Evolutionary conservation across 2,329 filamentous ascomycete species (phyloP).

Genomic region (Verticillium dahliae): DNA sequence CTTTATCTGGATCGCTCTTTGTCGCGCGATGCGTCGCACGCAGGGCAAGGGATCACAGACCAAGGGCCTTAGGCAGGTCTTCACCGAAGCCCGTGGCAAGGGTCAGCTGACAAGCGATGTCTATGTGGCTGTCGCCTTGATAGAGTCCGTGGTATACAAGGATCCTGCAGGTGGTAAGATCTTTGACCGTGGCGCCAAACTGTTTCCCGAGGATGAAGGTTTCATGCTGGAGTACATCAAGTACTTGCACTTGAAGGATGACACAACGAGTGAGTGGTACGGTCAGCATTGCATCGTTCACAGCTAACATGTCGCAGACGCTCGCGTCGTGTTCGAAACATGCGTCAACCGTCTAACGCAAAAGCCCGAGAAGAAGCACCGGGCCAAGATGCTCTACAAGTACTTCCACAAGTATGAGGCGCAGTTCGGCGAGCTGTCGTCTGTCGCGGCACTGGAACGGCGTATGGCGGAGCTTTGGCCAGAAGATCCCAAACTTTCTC

Average conservation of each 20-base stretch:
- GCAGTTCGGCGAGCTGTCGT: conserved; percentile 83
- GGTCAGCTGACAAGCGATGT: conserved; percentile 90
- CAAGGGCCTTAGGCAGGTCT: conserved; percentile 76
- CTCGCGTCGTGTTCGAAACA: conserved; percentile 91
- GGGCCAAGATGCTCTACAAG: conserved; percentile 77
- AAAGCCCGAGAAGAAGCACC: conserved; percentile 66
- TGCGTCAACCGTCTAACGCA: conserved; percentile 76
- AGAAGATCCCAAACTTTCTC: conserved; percentile 68
- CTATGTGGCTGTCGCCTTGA: conserved; percentile 85
- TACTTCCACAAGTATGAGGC: conserved; percentile 97
- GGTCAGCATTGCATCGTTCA: not conserved
- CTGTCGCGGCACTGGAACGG: conserved; percentile 84
- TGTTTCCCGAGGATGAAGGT: conserved; percentile 88
- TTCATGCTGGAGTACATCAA: conserved; percentile 96
- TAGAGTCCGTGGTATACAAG: conserved; percentile 95
- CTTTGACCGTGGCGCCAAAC: conserved; percentile 85
- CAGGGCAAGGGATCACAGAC: conserved; percentile 68
- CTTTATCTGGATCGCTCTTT: conserved; percentile 89
- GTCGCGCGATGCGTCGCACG: conserved; percentile 87
- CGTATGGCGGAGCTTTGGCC: conserved; percentile 94
- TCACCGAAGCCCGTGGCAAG: conserved; percentile 78
- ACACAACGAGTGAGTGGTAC: conserved; percentile 73
- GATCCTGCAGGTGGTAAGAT: conserved; percentile 90
- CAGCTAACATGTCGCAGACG: conserved; percentile 51
- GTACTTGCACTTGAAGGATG: conserved; percentile 85